A percentile compares a stretch with the other conserved stretches of the same genome.
Conservation (phyloP, 1,284 basidiomycete genomes). For the Moesziomyces antarcticus region DNA sequence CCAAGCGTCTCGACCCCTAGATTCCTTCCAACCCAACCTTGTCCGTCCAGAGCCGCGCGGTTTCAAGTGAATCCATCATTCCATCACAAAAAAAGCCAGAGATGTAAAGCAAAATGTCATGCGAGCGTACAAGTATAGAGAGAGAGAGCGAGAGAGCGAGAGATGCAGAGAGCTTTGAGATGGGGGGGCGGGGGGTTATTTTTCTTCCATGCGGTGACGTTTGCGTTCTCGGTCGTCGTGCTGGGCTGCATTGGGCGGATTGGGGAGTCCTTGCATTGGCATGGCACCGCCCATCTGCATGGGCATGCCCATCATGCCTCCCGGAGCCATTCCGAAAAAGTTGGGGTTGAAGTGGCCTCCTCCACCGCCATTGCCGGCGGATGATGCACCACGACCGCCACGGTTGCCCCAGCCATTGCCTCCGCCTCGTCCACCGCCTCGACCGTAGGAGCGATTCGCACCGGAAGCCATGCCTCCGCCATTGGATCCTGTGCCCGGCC, state of each 20-base stretch:
- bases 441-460: constrained; percentile 17
- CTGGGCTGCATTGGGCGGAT: no score
- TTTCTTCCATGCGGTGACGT: constrained; percentile 55
- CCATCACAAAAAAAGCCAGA: no score
- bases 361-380: background rate
- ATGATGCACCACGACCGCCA: constrained; percentile 20
- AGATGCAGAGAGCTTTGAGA: background rate
- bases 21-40: background rate
- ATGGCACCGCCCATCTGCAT: constrained; percentile 25
- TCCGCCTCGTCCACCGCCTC: constrained; percentile 27
- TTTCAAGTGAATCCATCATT: background rate
- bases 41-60: no score
- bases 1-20: constrained; percentile 67
- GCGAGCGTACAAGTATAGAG: background rate
- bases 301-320: constrained; percentile 44
- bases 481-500: constrained; percentile 24
- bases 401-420: constrained; percentile 12
- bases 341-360: constrained; percentile 51
- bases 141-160: background rate
- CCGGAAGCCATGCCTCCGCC: constrained; percentile 9
- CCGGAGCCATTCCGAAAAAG: constrained; percentile 46
- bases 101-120: no score
- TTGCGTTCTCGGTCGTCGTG: constrained; percentile 46
- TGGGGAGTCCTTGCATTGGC: constrained; percentile 8
- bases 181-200: no score